Conservation (phyloP, 2,329 filamentous ascomycete species). For the Blastomyces gilchristii region DNA sequence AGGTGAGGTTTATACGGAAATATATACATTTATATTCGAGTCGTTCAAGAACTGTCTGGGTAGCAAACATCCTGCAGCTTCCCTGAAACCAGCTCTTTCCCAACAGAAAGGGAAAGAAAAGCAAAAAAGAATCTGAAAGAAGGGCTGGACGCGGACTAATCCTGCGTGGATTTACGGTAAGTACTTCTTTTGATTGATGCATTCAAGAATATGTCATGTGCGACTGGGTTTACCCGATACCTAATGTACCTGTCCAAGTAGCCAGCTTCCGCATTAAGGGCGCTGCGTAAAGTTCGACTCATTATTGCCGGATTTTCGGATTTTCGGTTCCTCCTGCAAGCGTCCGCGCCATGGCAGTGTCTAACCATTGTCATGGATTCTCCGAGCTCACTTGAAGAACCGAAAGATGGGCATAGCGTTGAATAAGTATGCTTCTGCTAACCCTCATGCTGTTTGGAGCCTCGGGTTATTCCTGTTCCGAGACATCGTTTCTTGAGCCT, state of each 20-base stretch:
- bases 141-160: slow-evolving; percentile 4
- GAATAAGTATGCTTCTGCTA: neutral
- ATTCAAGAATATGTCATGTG: slow-evolving; percentile 10
- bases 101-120: neutral
- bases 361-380: slow-evolving; percentile 7
- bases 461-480: neutral
- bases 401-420: neutral
- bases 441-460: neutral
- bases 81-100: neutral
- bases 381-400: slow-evolving; percentile 1
- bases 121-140: slow-evolving; percentile 6
- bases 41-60: slow-evolving; percentile 6
- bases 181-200: slow-evolving; percentile 5
- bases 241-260: neutral
- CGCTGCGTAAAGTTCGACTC: neutral
- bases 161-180: slow-evolving; percentile 1
- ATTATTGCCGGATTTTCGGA: slow-evolving; percentile 5
- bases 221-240: slow-evolving; percentile 6
- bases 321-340: neutral
- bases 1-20: slow-evolving; percentile 4
- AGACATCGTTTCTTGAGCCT: neutral
- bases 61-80: slow-evolving; percentile 13
- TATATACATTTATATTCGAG: slow-evolving; percentile 5
- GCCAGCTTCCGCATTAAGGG: slow-evolving; percentile 2
- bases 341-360: slow-evolving; percentile 5